These are phyloP conservation scores for Trichoderma atroviride DNA, from an alignment of 2,329 filamentous ascomycete species.

Conservation along the genomic window DNA sequence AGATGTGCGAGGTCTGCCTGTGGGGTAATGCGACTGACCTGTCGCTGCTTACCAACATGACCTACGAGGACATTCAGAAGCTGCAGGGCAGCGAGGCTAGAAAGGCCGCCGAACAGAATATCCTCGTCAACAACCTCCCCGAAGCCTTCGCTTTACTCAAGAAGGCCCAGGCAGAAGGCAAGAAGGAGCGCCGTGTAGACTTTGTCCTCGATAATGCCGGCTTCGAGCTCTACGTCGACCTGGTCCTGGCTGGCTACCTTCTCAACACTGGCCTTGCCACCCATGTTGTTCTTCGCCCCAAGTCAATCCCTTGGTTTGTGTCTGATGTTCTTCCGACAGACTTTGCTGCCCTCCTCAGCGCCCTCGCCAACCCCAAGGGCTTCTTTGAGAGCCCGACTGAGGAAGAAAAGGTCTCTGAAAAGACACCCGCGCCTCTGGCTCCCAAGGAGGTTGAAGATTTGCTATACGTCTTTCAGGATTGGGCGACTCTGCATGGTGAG, in stretches of 20 bases:
- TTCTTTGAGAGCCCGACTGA: constrained; percentile 80
- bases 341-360: constrained; percentile 79
- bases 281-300: constrained; percentile 84
- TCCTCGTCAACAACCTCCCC: constrained; percentile 82
- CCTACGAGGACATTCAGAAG: constrained; percentile 96
- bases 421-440: constrained; percentile 63
- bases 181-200: constrained; percentile 77
- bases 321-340: constrained; percentile 89
- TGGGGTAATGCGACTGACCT: constrained; percentile 98
- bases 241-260: constrained; percentile 88
- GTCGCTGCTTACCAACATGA: constrained; percentile 84
- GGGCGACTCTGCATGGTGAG: constrained; percentile 77
- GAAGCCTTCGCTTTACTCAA: constrained; percentile 70
- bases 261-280: constrained; percentile 84
- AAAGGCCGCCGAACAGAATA: constrained; percentile 87
- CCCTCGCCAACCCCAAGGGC: constrained; percentile 71
- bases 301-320: constrained; percentile 97
- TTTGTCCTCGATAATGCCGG: constrained; percentile 97
- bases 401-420: constrained; percentile 61
- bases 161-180: constrained; percentile 63
- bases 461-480: constrained; percentile 77
- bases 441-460: constrained; percentile 69
- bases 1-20: constrained; percentile 95
- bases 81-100: constrained; percentile 86
- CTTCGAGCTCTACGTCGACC: constrained; percentile 94